phyloP scores from a whole-genome alignment of 805 yeast species.

The Cyberlindnera misumaiensis region DNA sequence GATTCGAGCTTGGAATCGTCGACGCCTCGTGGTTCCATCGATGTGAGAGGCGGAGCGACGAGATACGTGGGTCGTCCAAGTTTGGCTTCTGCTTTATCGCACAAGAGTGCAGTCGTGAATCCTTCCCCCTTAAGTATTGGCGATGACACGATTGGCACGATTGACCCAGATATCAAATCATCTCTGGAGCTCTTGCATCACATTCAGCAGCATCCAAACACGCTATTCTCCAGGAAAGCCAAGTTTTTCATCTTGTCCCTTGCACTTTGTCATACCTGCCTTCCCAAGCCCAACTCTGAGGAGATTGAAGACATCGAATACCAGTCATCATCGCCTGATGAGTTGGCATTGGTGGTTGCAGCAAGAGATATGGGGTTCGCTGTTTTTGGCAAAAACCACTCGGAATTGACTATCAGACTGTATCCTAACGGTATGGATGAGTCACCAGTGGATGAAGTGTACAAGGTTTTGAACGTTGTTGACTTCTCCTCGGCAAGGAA shows the following conservation, averaged over 20 bases:
- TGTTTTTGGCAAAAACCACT: constrained; percentile 62
- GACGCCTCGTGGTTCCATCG: constrained; percentile 28
- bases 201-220: constrained; percentile 64
- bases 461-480: constrained; percentile 70
- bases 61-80: constrained; percentile 50
- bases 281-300: constrained; percentile 51
- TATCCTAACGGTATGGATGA: constrained; percentile 77
- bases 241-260: constrained; percentile 73
- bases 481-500: constrained; percentile 86
- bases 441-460: constrained; percentile 58
- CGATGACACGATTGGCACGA: constrained; percentile 1
- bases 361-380: constrained; percentile 93
- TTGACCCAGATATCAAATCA: constrained; percentile 30
- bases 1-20: no score
- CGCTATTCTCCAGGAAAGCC: constrained; percentile 63
- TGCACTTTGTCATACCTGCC: constrained; percentile 85
- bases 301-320: constrained; percentile 53
- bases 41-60: constrained; percentile 33
- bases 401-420: constrained; percentile 56
- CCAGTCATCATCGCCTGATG: constrained; percentile 96
- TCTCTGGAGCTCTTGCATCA: constrained; percentile 63
- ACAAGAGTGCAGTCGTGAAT: constrained; percentile 2
- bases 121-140: neutral
- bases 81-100: constrained; percentile 38
- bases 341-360: constrained; percentile 85